These are phyloP conservation scores for Canariomyces notabilis DNA, from an alignment of 2,329 filamentous ascomycete genomes.

Conservation along the genomic window DNA sequence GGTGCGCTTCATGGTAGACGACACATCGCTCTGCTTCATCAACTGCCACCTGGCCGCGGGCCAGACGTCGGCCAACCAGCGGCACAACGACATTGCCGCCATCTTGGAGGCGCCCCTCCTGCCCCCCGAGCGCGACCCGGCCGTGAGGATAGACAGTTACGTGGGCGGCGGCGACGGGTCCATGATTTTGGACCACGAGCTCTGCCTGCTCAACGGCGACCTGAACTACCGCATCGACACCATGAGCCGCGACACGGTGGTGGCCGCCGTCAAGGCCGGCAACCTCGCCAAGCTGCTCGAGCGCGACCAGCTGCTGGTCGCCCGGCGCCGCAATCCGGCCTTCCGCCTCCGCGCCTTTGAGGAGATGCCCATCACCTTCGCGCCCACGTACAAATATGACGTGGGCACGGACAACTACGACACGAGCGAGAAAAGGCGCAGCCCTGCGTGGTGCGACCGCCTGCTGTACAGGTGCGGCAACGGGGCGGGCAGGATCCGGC, in stretches of 20 bases:
- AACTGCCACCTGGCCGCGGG: conserved; percentile 97
- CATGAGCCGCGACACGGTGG: conserved; percentile 89
- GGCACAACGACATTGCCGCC: conserved; percentile 85
- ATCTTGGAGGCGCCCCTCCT: conserved; percentile 79
- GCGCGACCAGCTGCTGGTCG: conserved; percentile 86
- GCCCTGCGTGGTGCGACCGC: conserved; percentile 94
- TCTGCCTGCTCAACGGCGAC: conserved; percentile 95
- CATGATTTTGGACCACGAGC: conserved; percentile 93
- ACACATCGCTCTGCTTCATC: conserved; percentile 90
- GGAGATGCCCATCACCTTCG: conserved; percentile 86
- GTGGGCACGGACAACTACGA: conserved; percentile 93
- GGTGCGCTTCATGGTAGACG: conserved; percentile 87
- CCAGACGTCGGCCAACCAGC: conserved; percentile 81
- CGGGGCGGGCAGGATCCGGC: conserved; percentile 64
- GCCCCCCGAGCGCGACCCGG: conserved; percentile 64
- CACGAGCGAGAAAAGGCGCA: conserved; percentile 86
- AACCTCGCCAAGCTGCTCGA: conserved; percentile 85
- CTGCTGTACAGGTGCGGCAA: conserved; percentile 72
- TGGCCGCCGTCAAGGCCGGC: conserved; percentile 73
- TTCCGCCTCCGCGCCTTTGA: conserved; percentile 85
- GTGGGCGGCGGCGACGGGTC: conserved; percentile 89
- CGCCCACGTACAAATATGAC: conserved; percentile 98
- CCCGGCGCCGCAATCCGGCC: conserved; percentile 79
- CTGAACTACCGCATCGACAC: conserved; percentile 98
- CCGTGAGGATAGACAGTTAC: conserved; percentile 68